These are phyloP conservation scores for Torulaspora microellipsoides DNA, from an alignment of 805 yeast species.

Conservation along the genomic window DNA sequence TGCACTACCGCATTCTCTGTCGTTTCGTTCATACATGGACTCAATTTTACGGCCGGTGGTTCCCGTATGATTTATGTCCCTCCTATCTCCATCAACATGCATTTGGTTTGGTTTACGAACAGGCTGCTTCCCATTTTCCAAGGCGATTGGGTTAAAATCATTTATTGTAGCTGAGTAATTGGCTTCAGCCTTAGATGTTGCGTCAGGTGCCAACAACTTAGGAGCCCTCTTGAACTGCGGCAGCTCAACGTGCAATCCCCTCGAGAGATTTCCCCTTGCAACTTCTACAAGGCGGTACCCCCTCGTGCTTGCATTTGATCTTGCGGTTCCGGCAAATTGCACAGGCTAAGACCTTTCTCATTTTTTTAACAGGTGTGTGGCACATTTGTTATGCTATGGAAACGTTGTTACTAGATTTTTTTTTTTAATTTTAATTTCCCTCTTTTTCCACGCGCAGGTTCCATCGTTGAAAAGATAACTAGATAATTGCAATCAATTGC, in stretches of 20 bases:
- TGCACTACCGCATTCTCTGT: neutral
- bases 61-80: neutral
- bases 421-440: too few relatives aligned
- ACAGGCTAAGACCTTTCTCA: slow-evolving; percentile 9
- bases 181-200: neutral
- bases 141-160: neutral
- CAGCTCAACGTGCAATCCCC: slow-evolving; percentile 7
- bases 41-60: neutral
- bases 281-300: slow-evolving; percentile 9
- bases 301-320: slow-evolving; percentile 10
- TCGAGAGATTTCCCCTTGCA: slow-evolving; percentile 6
- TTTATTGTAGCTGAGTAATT: neutral
- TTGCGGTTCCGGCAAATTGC: slow-evolving; percentile 11
- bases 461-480: too few relatives aligned
- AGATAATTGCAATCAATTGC: too few relatives aligned
- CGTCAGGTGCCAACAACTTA: neutral
- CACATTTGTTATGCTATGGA: too few relatives aligned
- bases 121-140: neutral
- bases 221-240: slow-evolving; percentile 6
- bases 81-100: neutral
- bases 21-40: neutral
- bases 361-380: neutral
- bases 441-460: too few relatives aligned
- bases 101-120: neutral
- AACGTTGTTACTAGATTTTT: too few relatives aligned